Base-by-base conservation (phyloP, 2,329 filamentous ascomycete species). In the Epichloe brachyelytri region DNA sequence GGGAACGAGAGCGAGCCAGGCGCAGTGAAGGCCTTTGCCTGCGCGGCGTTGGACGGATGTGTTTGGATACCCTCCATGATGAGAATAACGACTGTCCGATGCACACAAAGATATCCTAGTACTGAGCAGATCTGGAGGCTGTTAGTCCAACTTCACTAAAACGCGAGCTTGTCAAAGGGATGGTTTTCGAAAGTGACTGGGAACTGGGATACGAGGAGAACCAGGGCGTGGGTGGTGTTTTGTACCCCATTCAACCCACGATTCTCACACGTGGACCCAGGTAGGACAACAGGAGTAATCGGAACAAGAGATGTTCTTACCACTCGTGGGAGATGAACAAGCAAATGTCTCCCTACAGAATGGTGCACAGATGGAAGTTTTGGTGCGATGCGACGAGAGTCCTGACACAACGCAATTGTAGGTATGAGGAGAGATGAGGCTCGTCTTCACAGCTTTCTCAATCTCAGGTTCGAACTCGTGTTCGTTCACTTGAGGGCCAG, bases 11-110 rank as follows among this genome's bases (percentile, higher is more conserved):
- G 78, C 61, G 89, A 95, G 58, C 88, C 86, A 51, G 90, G 87
- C 54, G 88, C 89, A 62, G 90, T 95, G 72, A 97, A 95, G 66
- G 87, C 88, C 78, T 93, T 93, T 58, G 93, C 93, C 79, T 97
- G 90, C 59, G 85, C 81, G 63, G 91, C 90, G 67, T 83, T 97
- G 58, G 85, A 79, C 46, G 93, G 93, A 66, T 97, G 93, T 60
- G 91, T 93, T 64, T 88, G 89, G 63, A 95, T 85, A 63, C 82
- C 80, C 68, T 95, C 88, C 88, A 95, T 95, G 67, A 70, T 82
- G 54, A 55, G 12, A 39, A 22, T 51, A 57, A 45, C 55, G 56
- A 55, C 56, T 56, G 53, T 53, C 50, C 48, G 22, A 58, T 43
- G 54, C 54, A 55, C 54, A 55, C 48, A 50, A 56, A 58, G 30